A percentile compares a stretch with the other conserved stretches of the same genome.
Evolutionary conservation across 1,284 basidiomycete species (phyloP).

Genomic region (Puccinia coronata): DNA sequence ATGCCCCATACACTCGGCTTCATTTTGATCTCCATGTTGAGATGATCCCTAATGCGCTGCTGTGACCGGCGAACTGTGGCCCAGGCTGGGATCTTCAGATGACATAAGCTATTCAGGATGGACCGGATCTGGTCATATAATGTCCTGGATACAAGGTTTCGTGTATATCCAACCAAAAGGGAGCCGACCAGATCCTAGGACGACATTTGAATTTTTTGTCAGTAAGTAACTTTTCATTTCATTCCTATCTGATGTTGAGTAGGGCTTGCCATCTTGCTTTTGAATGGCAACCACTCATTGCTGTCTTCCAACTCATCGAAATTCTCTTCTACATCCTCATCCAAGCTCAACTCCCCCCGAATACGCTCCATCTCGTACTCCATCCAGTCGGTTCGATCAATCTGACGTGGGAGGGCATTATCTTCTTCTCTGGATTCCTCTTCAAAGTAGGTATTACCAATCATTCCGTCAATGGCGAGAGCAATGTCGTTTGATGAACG

Average conservation of each 20-base stretch:
- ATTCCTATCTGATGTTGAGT: not conserved
- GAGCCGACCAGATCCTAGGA: not conserved
- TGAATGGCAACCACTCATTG: slow-evolving; percentile 13
- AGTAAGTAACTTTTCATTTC: not conserved
- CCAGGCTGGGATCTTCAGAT: not conserved
- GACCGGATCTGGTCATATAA: not conserved
- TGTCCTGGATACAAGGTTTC: not conserved
- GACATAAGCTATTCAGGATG: not conserved
- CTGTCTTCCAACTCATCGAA: too few relatives aligned
- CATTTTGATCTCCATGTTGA: not conserved
- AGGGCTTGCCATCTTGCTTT: not conserved
- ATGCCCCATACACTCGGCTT: not conserved
- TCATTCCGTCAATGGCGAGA: too few relatives aligned
- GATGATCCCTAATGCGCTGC: not conserved
- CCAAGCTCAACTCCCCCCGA: too few relatives aligned
- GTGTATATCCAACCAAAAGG: not conserved
- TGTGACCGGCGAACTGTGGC: not conserved
- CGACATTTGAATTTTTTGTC: not conserved
- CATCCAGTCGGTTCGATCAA: too few relatives aligned
- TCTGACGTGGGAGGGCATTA: too few relatives aligned
- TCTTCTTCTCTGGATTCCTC: too few relatives aligned
- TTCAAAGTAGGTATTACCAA: too few relatives aligned
- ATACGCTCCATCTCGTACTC: too few relatives aligned
- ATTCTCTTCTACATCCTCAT: too few relatives aligned
- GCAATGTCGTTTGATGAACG: too few relatives aligned